A percentile compares a stretch with the other conserved stretches of the same genome.
Conservation (phyloP, 345 rosid species). For the Linum usitatissimum region DNA sequence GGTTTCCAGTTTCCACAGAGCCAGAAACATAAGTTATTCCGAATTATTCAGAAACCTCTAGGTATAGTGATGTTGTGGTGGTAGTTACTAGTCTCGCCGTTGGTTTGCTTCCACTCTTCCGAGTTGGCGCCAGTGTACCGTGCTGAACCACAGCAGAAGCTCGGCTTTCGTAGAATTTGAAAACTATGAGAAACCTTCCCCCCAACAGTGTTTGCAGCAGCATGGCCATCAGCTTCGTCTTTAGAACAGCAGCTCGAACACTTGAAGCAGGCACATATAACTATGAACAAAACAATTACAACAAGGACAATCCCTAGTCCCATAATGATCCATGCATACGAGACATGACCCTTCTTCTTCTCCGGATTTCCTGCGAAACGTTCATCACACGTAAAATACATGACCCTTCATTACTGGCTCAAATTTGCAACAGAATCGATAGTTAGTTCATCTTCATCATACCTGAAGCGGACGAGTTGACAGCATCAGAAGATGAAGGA, state of each 20-base stretch:
- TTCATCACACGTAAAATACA: conserved; percentile 11
- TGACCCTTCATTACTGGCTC: no score
- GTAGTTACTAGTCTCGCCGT: conserved; percentile 51
- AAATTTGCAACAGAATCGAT: not conserved
- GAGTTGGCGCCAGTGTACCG: conserved; percentile 64
- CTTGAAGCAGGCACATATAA: conserved; percentile 49
- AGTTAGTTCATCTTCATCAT: not conserved
- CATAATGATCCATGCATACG: conserved; percentile 78
- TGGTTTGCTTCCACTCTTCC: conserved; percentile 51
- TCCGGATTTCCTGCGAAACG: conserved; percentile 32
- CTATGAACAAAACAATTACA: conserved; percentile 37
- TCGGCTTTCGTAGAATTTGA: conserved; percentile 75
- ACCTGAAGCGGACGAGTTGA: conserved; percentile 38
- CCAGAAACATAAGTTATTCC: not conserved
- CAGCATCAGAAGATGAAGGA: conserved; percentile 32
- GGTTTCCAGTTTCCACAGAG: not conserved
- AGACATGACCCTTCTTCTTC: conserved; percentile 42
- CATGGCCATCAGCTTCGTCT: conserved; percentile 19
- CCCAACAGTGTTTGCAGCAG: conserved; percentile 34
- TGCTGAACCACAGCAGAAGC: conserved; percentile 81
- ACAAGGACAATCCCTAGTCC: conserved; percentile 60
- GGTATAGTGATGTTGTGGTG: conserved; percentile 52
- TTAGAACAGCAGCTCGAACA: conserved; percentile 44
- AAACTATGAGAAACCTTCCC: conserved; percentile 50
- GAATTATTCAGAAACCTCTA: conserved; percentile 35